phyloP scores from a whole-genome alignment of 257 asterid genomes.

The Datura wrightii region DNA sequence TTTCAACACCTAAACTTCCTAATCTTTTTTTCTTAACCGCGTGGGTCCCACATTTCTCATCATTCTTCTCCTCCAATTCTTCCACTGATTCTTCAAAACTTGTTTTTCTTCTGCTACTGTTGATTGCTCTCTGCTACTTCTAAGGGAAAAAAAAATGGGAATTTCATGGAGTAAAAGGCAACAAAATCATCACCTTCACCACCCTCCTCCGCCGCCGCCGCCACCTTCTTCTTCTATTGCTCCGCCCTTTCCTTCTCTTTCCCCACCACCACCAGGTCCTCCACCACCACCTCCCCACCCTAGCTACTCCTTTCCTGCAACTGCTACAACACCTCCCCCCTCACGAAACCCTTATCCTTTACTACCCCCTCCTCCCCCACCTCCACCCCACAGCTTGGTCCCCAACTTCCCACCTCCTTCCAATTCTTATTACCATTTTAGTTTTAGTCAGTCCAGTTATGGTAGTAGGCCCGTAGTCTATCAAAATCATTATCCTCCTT shows the following conservation, averaged over 20 bases:
- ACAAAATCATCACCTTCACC: conserved; percentile 47
- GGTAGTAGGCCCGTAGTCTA: conserved; percentile 47
- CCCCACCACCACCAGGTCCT: conserved; percentile 36
- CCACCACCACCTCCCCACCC: conserved; percentile 42
- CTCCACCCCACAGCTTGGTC: conserved; percentile 41
- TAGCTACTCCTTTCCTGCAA: conserved; percentile 53
- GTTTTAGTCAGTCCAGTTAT: conserved; percentile 47
- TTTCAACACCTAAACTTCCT: not conserved
- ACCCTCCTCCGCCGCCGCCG: not conserved
- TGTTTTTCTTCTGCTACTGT: not conserved
- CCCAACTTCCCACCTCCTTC: conserved; percentile 39
- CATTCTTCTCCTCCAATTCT: not conserved
- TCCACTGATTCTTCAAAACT: not conserved
- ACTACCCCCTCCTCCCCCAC: conserved; percentile 39
- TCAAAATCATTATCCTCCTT: conserved; percentile 55
- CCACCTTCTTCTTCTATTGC: conserved; percentile 31
- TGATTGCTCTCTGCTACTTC: not conserved
- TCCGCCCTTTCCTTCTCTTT: conserved; percentile 19
- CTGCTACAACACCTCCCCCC: conserved; percentile 54
- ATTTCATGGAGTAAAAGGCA: conserved; percentile 64
- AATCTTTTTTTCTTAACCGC: not conserved
- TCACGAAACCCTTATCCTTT: conserved; percentile 44
- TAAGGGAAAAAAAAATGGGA: conserved; percentile 47
- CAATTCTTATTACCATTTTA: conserved; percentile 33
- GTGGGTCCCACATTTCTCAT: not conserved